Percentiles rank a stretch among this genome's conserved stretches.
These are phyloP conservation scores for Schizophyllum commune DNA, from an alignment of 1,284 basidiomycete species.

Conservation along the genomic window DNA sequence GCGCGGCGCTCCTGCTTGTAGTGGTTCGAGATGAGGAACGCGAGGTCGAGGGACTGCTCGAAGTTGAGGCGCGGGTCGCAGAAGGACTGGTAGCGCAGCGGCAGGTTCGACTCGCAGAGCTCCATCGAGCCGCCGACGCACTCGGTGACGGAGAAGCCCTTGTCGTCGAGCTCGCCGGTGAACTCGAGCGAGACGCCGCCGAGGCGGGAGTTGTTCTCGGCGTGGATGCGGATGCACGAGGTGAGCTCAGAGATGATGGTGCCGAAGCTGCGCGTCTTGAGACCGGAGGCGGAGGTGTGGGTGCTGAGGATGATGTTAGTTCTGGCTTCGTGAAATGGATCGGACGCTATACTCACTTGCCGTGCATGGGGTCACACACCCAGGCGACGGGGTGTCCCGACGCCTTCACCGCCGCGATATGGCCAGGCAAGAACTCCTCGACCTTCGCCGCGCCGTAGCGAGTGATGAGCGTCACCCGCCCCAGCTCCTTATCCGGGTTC, in stretches of 20 bases:
- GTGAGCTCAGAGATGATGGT: constrained; percentile 89
- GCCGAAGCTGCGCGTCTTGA: constrained; percentile 88
- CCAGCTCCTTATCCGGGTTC: constrained; percentile 78
- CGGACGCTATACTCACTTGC: constrained; percentile 54
- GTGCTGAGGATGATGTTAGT: constrained; percentile 44
- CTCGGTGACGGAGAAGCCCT: constrained; percentile 89
- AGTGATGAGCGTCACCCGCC: constrained; percentile 87
- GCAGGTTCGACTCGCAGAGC: constrained; percentile 64
- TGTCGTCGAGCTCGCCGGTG: constrained; percentile 90
- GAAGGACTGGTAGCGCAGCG: constrained; percentile 73
- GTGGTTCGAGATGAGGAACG: constrained; percentile 72
- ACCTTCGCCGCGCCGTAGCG: constrained; percentile 90
- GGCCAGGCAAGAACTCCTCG: constrained; percentile 65
- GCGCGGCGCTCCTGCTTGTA: constrained; percentile 59
- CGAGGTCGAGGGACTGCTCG: constrained; percentile 67
- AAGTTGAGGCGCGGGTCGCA: constrained; percentile 80
- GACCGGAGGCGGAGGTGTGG: constrained; percentile 64
- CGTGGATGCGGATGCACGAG: constrained; percentile 76
- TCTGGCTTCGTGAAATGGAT: neutral
- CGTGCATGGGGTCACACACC: constrained; percentile 98
- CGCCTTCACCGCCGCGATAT: constrained; percentile 79
- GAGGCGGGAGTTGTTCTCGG: constrained; percentile 61
- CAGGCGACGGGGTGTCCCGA: constrained; percentile 86
- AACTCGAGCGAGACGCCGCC: constrained; percentile 97
- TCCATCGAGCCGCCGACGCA: constrained; percentile 81